These are phyloP conservation scores for Russula ochroleuca DNA, from an alignment of 768 basidiomycete species.

Conservation along the genomic window DNA sequence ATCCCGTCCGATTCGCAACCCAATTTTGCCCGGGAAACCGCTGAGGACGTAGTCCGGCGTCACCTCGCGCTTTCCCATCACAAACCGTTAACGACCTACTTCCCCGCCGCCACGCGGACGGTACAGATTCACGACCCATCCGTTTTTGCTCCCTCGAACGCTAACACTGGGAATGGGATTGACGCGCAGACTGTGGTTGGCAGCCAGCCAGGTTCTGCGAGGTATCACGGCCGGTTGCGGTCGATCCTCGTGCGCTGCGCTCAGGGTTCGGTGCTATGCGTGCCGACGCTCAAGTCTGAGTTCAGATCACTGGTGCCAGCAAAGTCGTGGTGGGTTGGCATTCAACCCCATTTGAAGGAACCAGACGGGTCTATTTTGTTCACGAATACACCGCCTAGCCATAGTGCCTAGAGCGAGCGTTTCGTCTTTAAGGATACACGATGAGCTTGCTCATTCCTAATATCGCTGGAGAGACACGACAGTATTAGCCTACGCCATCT, in stretches of 20 bases:
- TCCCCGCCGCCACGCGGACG: conserved; percentile 29
- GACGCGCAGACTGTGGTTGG: conserved; percentile 20
- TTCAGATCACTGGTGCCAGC: conserved; percentile 51
- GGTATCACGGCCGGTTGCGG: conserved; percentile 39
- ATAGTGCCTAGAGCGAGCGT: not conserved
- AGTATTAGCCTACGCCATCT: too few relatives aligned
- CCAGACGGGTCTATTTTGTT: conserved; percentile 13
- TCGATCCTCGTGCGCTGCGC: conserved; percentile 55
- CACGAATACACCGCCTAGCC: not conserved
- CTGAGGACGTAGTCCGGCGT: conserved; percentile 48
- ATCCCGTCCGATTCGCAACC: conserved; percentile 47
- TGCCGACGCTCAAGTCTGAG: conserved; percentile 58
- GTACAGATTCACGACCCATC: conserved; percentile 33
- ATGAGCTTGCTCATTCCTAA: not conserved
- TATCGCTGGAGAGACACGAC: not conserved
- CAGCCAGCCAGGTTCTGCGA: conserved; percentile 41
- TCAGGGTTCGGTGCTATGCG: conserved; percentile 46
- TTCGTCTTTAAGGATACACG: not conserved
- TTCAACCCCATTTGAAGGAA: conserved; percentile 29
- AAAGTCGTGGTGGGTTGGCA: conserved; percentile 79
- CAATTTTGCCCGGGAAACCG: conserved; percentile 55
- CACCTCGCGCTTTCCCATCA: conserved; percentile 70
- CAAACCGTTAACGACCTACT: conserved; percentile 32
- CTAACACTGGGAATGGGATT: not conserved
- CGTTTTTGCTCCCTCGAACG: not conserved